A percentile compares a stretch with the other conserved stretches of the same genome.
phyloP scores from a whole-genome alignment of 257 asterid species.

The Nicotiana attenuata region DNA sequence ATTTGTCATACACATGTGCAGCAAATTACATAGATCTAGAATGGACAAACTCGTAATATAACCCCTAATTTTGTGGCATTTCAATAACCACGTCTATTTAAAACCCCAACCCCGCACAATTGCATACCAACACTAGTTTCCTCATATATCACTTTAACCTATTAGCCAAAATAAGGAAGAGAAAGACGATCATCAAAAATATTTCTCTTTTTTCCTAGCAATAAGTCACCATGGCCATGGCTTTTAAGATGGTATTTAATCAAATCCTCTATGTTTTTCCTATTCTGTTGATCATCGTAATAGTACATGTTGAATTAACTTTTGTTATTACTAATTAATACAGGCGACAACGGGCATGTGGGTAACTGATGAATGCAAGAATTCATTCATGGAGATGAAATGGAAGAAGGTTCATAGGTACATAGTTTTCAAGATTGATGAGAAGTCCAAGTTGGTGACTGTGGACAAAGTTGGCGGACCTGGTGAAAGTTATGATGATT shows the following conservation, averaged over 20 bases:
- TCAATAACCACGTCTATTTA: constrained; percentile 37
- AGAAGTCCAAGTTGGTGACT: constrained; percentile 45
- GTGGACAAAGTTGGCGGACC: constrained; percentile 84
- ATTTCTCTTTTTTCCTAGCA: neutral
- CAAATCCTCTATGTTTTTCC: neutral
- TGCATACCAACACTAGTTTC: neutral
- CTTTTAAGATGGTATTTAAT: constrained; percentile 69
- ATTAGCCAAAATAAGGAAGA: constrained; percentile 6
- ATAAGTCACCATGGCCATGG: constrained; percentile 63
- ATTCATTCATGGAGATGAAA: constrained; percentile 85
- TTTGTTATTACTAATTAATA: neutral
- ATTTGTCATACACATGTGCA: constrained; percentile 8
- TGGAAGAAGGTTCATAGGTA: constrained; percentile 77
- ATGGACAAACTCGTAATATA: constrained; percentile 35
- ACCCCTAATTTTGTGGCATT: constrained; percentile 30
- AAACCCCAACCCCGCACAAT: neutral
- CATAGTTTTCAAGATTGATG: constrained; percentile 87
- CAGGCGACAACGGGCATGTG: constrained; percentile 81
- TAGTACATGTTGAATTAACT: neutral
- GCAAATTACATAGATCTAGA: neutral
- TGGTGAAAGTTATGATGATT: constrained; percentile 58
- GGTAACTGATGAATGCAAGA: constrained; percentile 79
- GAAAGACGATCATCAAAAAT: neutral
- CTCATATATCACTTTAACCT: constrained; percentile 1
- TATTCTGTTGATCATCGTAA: neutral